phyloP scores from a whole-genome alignment of 1,284 basidiomycete genomes.

The Pholiota adiposa region DNA sequence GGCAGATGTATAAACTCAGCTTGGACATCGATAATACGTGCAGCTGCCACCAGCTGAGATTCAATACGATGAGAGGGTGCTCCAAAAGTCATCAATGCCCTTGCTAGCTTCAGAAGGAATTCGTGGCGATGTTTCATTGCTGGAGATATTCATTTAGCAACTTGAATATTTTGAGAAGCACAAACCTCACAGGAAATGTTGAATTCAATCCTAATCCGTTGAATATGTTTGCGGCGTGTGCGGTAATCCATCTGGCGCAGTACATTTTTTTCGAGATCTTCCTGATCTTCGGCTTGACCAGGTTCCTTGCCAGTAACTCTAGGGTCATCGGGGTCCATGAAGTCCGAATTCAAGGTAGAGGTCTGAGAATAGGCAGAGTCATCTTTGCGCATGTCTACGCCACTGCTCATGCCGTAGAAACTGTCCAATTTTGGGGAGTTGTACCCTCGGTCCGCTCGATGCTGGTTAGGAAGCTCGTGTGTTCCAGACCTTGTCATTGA shows the following conservation, averaged over 20 bases:
- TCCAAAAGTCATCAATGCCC: conserved; percentile 81
- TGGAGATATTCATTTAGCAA: conserved; percentile 28
- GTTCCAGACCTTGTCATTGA: conserved; percentile 38
- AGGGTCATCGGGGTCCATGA: conserved; percentile 59
- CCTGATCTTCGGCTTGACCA: conserved; percentile 54
- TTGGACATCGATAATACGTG: conserved; percentile 82
- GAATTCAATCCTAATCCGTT: conserved; percentile 68
- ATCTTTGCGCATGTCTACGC: conserved; percentile 29
- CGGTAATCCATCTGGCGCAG: conserved; percentile 68
- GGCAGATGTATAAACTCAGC: conserved; percentile 84
- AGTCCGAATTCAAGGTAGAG: conserved; percentile 44
- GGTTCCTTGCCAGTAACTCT: conserved; percentile 48
- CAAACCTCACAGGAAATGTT: conserved; percentile 71
- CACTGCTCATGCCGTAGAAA: conserved; percentile 29
- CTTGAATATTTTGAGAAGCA: conserved; percentile 15
- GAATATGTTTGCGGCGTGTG: conserved; percentile 62
- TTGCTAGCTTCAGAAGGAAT: conserved; percentile 83
- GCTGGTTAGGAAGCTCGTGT: conserved; percentile 23
- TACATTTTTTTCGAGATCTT: conserved; percentile 60
- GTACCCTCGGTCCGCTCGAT: conserved; percentile 5
- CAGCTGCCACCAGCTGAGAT: conserved; percentile 79
- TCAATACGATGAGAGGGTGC: conserved; percentile 89
- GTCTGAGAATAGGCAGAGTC: conserved; percentile 39
- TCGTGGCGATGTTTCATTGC: conserved; percentile 74
- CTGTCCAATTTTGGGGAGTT: conserved; percentile 17